phyloP scores from a whole-genome alignment of 1,284 basidiomycete genomes.

The Xerocomus cyaneibrunnescens region DNA sequence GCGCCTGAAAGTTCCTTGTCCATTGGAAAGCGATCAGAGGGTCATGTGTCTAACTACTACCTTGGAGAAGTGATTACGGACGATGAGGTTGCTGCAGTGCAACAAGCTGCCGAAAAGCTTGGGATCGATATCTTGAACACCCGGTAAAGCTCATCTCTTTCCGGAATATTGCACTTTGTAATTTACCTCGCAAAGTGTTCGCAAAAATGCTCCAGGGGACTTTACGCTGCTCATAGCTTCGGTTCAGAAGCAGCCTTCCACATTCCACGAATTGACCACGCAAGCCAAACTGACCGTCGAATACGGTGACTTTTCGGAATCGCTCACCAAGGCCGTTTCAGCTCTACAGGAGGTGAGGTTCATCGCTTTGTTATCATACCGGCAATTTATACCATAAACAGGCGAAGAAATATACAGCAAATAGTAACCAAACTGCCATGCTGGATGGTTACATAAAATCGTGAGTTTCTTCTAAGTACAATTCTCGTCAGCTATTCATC shows the following conservation, averaged over 20 bases:
- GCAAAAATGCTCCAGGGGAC: constrained; percentile 57
- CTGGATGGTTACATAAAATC: constrained; percentile 77
- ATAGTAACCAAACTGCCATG: constrained; percentile 71
- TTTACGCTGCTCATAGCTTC: constrained; percentile 78
- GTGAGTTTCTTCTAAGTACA: constrained; percentile 39
- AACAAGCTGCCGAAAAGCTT: constrained; percentile 69
- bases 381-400: constrained; percentile 24
- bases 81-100: constrained; percentile 72
- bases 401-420: constrained; percentile 73
- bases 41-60: constrained; percentile 83
- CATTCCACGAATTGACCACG: constrained; percentile 48
- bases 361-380: not conserved
- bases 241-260: constrained; percentile 41
- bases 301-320: constrained; percentile 67
- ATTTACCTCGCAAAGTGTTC: constrained; percentile 46
- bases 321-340: constrained; percentile 52
- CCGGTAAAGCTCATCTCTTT: constrained; percentile 46
- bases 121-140: constrained; percentile 77
- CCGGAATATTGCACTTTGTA: not conserved
- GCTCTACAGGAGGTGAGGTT: constrained; percentile 58
- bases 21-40: constrained; percentile 75
- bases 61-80: constrained; percentile 68
- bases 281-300: constrained; percentile 59
- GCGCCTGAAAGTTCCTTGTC: constrained; percentile 63
- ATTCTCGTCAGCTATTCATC: not conserved